Percentiles rank a stretch among this genome's conserved stretches.
These are phyloP conservation scores for Gracilaria caudata DNA, from an alignment of 23 red algal species.

Conservation along the genomic window DNA sequence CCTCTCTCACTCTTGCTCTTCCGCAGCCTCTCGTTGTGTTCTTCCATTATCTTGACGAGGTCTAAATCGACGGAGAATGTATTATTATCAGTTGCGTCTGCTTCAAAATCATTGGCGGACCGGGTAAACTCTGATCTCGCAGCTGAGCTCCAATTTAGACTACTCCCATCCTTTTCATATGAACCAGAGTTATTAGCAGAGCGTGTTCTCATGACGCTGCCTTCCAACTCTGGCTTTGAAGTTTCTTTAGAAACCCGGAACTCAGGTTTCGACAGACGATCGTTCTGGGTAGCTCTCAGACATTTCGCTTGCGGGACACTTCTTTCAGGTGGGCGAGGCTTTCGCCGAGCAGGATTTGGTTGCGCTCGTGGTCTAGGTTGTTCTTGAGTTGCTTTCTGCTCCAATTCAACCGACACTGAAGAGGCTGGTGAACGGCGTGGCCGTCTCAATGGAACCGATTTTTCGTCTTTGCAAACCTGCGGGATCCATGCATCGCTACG, in stretches of 20 bases:
- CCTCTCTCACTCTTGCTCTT: constrained; percentile 12
- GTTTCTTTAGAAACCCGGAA: background rate
- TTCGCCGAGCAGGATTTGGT: constrained; percentile 12
- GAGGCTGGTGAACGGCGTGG: constrained; percentile 11
- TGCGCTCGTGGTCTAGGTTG: background rate
- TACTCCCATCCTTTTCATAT: background rate
- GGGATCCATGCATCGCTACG: background rate
- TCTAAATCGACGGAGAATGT: background rate
- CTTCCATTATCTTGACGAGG: constrained; percentile 40
- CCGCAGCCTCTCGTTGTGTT: background rate
- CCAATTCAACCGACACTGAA: background rate
- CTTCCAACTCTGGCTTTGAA: background rate
- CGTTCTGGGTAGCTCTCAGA: background rate
- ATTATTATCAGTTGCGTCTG: too few relatives aligned
- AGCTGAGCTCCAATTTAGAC: background rate
- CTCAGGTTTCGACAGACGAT: background rate
- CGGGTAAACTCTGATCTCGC: background rate
- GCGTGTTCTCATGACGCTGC: background rate
- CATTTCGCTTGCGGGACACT: background rate
- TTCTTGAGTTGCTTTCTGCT: background rate
- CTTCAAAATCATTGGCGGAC: background rate
- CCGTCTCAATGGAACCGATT: background rate
- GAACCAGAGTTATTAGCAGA: background rate
- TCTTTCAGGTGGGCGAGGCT: background rate
- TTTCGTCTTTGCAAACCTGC: background rate